A percentile compares a stretch with the other conserved stretches of the same genome.
These are phyloP conservation scores for Inga oerstediana DNA, from an alignment of 306 rosid genomes.

Conservation along the genomic window DNA sequence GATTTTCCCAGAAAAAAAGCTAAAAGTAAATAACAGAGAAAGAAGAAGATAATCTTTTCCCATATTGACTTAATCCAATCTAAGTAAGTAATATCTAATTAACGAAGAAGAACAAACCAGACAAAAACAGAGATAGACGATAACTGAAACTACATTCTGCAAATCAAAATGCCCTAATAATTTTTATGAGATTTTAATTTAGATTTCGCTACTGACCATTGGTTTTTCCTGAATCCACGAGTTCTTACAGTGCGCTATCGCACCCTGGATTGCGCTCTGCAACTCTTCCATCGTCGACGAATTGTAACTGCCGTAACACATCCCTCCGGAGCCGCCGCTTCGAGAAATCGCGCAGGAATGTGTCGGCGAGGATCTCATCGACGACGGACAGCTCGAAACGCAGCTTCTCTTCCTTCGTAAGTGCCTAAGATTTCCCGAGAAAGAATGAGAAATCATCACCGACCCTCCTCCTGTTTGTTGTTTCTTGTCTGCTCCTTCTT, in stretches of 20 bases:
- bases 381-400: slow-evolving; percentile 87
- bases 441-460: slow-evolving; percentile 63
- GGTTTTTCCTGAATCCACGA: slow-evolving; percentile 59
- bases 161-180: background rate
- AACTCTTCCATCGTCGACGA: slow-evolving; percentile 85
- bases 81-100: background rate
- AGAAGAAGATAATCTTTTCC: background rate
- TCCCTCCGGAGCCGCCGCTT: slow-evolving; percentile 31
- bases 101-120: background rate
- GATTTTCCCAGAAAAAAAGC: slow-evolving; percentile 14
- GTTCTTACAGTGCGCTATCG: slow-evolving; percentile 95
- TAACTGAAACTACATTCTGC: background rate
- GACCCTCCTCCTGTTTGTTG: slow-evolving; percentile 16
- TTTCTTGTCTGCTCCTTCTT: slow-evolving; percentile 28
- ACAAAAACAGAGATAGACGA: background rate
- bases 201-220: slow-evolving; percentile 59
- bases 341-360: slow-evolving; percentile 78
- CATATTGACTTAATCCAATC: slow-evolving; percentile 14
- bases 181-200: background rate
- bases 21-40: background rate
- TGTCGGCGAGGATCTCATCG: slow-evolving; percentile 83
- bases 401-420: slow-evolving; percentile 63
- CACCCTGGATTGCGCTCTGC: slow-evolving; percentile 97
- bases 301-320: background rate
- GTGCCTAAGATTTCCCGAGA: slow-evolving; percentile 81